Evolutionary conservation across 2,329 filamentous ascomycete genomes (phyloP), one percentile per base, ranked within the genome.

Genomic region (Fusarium dlaminii): DNA sequence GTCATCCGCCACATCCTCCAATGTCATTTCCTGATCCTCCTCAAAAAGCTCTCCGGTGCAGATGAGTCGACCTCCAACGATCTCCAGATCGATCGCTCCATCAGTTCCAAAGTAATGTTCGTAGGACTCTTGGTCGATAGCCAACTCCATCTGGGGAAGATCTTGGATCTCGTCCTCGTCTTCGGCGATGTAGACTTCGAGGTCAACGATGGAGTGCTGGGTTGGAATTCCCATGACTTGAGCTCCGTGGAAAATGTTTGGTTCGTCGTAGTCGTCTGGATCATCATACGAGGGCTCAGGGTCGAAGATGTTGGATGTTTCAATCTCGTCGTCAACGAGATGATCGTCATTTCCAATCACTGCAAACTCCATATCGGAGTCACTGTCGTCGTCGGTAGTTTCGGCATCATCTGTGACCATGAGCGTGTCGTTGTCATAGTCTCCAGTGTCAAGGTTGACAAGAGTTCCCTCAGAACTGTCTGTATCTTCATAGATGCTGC

Each of bases 131-230:
- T 75, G 57, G 14, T 83, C 80, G 7, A 83, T 56, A 3, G 73
- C 73, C 22, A 83, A 51, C 57, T 83, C 81, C 39, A 78, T 63
- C 55, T 80, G 78, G 0, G 79, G 81, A 17, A 83, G 54, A 20
- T 76, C 61, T 0, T 69, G 68, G 2, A 72, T 22, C 1, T 81
- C 78, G 1, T 78, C 73, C 22, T 79, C 78, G 20, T 80, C 75
- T 4, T 78, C 63, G 3, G 74, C 77, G 4, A 81, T 34, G 37
- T 77, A 82, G 1, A 82, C 70, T 36, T 81, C 79, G 20, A 83
- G 66, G 48, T 82, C 80, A 27, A 80, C 74, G 8, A 42, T 27
- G 5, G 63, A 49, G 3, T 46, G 27, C 6, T 49, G 40, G 1
- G 34, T 24, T 1, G 66, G 30, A 5, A 57, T 43, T 3, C 74